Conservation (phyloP, 768 basidiomycete genomes). For the Suillus brevipes region DNA sequence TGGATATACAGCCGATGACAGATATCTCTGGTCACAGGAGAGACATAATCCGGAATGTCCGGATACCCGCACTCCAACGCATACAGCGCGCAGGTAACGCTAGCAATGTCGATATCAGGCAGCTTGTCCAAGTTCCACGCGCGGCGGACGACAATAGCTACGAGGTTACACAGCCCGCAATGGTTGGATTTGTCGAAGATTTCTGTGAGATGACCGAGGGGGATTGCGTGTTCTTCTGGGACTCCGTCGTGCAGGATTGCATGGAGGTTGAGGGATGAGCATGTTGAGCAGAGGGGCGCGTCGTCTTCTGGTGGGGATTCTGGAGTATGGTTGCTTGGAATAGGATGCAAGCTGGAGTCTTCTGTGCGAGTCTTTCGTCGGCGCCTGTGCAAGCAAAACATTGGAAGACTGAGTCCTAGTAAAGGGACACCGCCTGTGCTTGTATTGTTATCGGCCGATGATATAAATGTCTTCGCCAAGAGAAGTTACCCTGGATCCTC, state of each 20-base stretch:
- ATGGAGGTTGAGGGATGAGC: slow-evolving; percentile 7
- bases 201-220: slow-evolving; percentile 2
- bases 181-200: slow-evolving; percentile 7
- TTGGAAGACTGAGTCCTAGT: not conserved
- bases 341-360: not conserved
- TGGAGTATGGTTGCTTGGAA: not conserved
- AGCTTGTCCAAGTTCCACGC: slow-evolving; percentile 2
- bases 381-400: not conserved
- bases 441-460: not conserved
- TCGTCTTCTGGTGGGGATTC: not conserved
- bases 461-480: not conserved
- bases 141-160: slow-evolving; percentile 4
- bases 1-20: slow-evolving; percentile 9
- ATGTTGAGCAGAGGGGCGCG: slow-evolving; percentile 9
- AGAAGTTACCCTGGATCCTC: not conserved
- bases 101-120: slow-evolving; percentile 1
- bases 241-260: slow-evolving; percentile 6
- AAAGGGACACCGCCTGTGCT: not conserved
- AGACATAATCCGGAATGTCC: not conserved
- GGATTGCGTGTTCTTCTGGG: not conserved
- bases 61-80: not conserved
- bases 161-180: slow-evolving; percentile 6
- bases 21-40: not conserved
- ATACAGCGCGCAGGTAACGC: not conserved
- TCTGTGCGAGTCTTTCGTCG: not conserved